phyloP scores from a whole-genome alignment of 441 rosid genomes.

The Theobroma grandiflorum region DNA sequence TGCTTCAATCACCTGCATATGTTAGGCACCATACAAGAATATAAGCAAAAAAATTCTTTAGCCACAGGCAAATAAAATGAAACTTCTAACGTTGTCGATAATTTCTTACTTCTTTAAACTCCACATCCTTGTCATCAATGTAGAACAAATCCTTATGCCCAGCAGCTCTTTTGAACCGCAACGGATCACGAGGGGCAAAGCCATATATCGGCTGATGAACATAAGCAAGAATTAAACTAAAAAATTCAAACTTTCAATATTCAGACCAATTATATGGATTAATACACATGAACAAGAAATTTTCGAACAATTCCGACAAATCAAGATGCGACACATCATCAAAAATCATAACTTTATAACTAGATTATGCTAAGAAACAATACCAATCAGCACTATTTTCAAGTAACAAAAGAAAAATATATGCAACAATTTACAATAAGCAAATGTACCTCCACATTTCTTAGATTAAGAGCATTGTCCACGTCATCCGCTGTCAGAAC shows the following conservation, averaged over 20 bases:
- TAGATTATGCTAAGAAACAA: not conserved
- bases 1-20: conserved; percentile 60
- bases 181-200: conserved; percentile 48
- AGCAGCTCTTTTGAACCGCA: conserved; percentile 59
- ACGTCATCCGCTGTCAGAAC: conserved; percentile 58
- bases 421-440: not conserved
- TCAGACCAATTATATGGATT: not conserved
- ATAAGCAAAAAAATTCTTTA: conserved; percentile 1
- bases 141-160: conserved; percentile 67
- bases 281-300: not conserved
- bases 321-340: not conserved
- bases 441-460: conserved; percentile 58
- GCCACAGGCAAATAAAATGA: not conserved
- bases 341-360: not conserved
- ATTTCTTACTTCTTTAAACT: conserved; percentile 57
- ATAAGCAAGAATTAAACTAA: not conserved
- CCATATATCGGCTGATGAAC: conserved; percentile 59
- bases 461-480: conserved; percentile 61
- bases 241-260: not conserved
- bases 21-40: conserved; percentile 20
- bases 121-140: conserved; percentile 65
- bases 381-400: not conserved
- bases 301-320: not conserved
- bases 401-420: not conserved
- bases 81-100: not conserved